Conservation (phyloP, 1,284 basidiomycete genomes). For the Leccinum fuscescens region DNA sequence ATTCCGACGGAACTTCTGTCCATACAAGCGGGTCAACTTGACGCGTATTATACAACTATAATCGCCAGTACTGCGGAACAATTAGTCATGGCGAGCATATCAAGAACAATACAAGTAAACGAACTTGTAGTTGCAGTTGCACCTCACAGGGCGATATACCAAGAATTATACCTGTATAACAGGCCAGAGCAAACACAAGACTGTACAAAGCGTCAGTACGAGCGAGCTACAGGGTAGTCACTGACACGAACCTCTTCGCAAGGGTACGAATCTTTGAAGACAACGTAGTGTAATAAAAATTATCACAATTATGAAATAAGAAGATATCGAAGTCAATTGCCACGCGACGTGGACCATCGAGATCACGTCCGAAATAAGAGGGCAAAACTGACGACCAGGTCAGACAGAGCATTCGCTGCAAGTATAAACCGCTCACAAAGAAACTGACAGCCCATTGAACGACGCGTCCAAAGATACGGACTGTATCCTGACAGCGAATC, state of each 20-base stretch:
- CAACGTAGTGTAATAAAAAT: conserved; percentile 3
- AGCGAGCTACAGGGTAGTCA: background rate
- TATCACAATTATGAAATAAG: conserved; percentile 15
- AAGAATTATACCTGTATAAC: conserved; percentile 8
- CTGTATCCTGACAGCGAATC: conserved; percentile 5
- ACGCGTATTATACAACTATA: conserved; percentile 2
- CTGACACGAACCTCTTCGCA: conserved; percentile 16
- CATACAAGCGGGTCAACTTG: background rate
- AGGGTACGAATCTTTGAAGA: conserved; percentile 6
- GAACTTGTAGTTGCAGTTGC: conserved; percentile 4
- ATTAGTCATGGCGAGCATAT: background rate
- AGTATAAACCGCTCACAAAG: conserved; percentile 15
- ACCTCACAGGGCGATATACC: no score
- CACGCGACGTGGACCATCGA: conserved; percentile 16
- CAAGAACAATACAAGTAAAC: background rate
- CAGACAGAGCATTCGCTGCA: background rate
- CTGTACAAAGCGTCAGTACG: conserved; percentile 11
- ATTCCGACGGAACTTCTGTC: background rate
- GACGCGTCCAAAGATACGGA: conserved; percentile 2
- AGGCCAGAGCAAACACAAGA: background rate
- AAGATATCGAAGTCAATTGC: conserved; percentile 20
- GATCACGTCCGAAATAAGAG: conserved; percentile 22
- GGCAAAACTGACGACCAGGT: conserved; percentile 20
- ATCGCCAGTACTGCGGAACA: conserved; percentile 9
- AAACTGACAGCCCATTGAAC: conserved; percentile 22